Base-by-base conservation (phyloP, 2,329 filamentous ascomycete species). In the Chaetothyriales sp. region DNA sequence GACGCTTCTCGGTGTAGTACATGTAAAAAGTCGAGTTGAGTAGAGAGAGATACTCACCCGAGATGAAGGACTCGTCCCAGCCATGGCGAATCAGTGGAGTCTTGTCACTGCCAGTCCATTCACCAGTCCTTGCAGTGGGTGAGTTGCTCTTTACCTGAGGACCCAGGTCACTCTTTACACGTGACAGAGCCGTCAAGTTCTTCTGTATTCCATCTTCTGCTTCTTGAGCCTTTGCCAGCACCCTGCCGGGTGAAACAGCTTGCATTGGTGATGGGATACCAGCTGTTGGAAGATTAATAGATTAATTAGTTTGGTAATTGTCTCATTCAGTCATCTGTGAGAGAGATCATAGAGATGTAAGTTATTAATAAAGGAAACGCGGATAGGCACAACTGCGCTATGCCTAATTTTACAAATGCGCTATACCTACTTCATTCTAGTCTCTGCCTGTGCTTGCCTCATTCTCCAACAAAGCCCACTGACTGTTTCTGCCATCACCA, bases 1-100 rank as follows among this genome's bases (percentile, higher is more conserved):
- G 92, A 49, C 90, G 83, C 68, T 96, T 96, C 68, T 98, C 92
- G 56, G 90, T 95, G 68, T 86, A 98, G 70, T 98, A 98, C 90
- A 96, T 96, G 73, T 95, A 96, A 80, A 94, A 98, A 59, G 87
- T 93, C 84, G 83, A 88, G 49, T 84, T 86, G 56, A 95, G 74
- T 58, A 88, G 78, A 51, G 84, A 84, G 60, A 93, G 84, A 61
- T 93, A 89, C 63, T 95, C 87, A 59, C 88, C 85, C 4, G 85
- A 93, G 63, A 87, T 84, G 65, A 94, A 88, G 66, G 95, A 87
- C 59, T 89, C 84, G 63, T 94, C 87, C 72, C 92, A 95, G 46
- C 89, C 89, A 70, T 95, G 89, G 47, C 89, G 79, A 65, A 82
- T 77, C 47, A 53, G 55, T 74, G 65, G 63, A 74, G 76, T 55